phyloP scores from a whole-genome alignment of 75 land plant species.

The Gnetum montanum region DNA sequence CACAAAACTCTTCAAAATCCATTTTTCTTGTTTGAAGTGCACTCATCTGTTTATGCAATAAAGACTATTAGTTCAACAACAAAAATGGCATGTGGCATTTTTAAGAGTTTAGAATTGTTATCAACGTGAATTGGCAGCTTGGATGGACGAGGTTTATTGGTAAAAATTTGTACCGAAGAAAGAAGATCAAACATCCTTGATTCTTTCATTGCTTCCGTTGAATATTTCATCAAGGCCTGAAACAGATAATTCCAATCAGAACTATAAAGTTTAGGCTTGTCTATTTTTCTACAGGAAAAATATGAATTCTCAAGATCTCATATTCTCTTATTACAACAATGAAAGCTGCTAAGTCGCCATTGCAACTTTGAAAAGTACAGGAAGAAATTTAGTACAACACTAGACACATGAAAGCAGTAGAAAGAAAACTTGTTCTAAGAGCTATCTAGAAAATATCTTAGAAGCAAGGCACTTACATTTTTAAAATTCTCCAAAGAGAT shows the following conservation, averaged over 20 bases:
- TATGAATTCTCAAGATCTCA: too few species aligned
- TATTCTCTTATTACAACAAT: too few species aligned
- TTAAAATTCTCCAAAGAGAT: conserved; percentile 56
- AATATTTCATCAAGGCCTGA: conserved; percentile 63
- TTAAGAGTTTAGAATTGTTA: too few species aligned
- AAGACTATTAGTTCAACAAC: neutral
- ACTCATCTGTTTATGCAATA: conserved; percentile 48
- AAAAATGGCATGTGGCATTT: too few species aligned
- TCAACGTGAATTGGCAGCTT: too few species aligned
- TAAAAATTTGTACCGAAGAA: conserved; percentile 15
- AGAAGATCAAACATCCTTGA: conserved; percentile 45
- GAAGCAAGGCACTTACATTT: conserved; percentile 24
- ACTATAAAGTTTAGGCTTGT: too few species aligned
- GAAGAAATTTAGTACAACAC: too few species aligned
- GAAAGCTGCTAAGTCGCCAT: too few species aligned
- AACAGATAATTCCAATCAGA: conserved; percentile 1
- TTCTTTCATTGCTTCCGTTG: conserved; percentile 84
- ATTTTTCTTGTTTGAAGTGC: conserved; percentile 70
- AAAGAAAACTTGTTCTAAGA: neutral
- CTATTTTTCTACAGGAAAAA: too few species aligned
- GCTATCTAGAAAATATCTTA: conserved; percentile 1
- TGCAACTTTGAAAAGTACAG: too few species aligned
- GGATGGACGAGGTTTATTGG: too few species aligned
- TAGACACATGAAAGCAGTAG: neutral
- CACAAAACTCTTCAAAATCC: conserved; percentile 89